Percentiles rank a stretch among this genome's conserved stretches.
Conservation (phyloP, 495 filamentous ascomycete genomes). For the Ascodesmis nigricans region DNA sequence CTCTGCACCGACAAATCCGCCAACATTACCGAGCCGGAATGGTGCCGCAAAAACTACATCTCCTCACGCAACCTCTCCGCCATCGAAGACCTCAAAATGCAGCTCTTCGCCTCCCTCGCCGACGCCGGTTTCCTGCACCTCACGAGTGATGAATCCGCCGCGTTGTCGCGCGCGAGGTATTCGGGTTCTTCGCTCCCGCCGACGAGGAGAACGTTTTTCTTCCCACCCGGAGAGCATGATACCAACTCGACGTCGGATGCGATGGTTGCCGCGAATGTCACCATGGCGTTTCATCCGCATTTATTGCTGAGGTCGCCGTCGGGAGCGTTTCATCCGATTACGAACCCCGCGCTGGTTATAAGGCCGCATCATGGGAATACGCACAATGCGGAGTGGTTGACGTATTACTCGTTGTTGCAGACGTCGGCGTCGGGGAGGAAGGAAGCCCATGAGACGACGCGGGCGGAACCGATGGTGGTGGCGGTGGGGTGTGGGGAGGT, state of each 20-base stretch:
- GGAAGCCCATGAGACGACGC: slow-evolving; percentile 61
- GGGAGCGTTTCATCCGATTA: slow-evolving; percentile 34
- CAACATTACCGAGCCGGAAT: slow-evolving; percentile 50
- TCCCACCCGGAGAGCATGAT: slow-evolving; percentile 49
- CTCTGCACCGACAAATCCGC: slow-evolving; percentile 37
- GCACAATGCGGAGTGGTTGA: slow-evolving; percentile 54
- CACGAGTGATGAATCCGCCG: slow-evolving; percentile 39
- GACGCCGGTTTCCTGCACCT: slow-evolving; percentile 65
- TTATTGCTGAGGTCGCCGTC: slow-evolving; percentile 53
- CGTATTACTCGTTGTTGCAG: slow-evolving; percentile 94
- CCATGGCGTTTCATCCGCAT: slow-evolving; percentile 89
- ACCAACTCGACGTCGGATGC: slow-evolving; percentile 54
- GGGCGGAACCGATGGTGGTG: slow-evolving; percentile 59
- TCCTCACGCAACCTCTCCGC: slow-evolving; percentile 59
- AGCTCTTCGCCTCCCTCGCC: slow-evolving; percentile 56
- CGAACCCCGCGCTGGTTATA: background rate
- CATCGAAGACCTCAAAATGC: slow-evolving; percentile 86
- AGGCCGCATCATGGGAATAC: slow-evolving; percentile 31
- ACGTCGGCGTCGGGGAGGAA: slow-evolving; percentile 25
- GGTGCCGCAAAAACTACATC: slow-evolving; percentile 82
- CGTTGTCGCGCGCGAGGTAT: slow-evolving; percentile 34
- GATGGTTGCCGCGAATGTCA: slow-evolving; percentile 55
- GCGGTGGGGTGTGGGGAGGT: slow-evolving; percentile 69
- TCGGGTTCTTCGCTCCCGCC: too few relatives aligned
- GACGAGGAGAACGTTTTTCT: slow-evolving; percentile 47